A percentile compares a stretch with the other conserved stretches of the same genome.
These are phyloP conservation scores for Eleusine indica DNA, from an alignment of 176 grass and related monocot species.

Conservation along the genomic window DNA sequence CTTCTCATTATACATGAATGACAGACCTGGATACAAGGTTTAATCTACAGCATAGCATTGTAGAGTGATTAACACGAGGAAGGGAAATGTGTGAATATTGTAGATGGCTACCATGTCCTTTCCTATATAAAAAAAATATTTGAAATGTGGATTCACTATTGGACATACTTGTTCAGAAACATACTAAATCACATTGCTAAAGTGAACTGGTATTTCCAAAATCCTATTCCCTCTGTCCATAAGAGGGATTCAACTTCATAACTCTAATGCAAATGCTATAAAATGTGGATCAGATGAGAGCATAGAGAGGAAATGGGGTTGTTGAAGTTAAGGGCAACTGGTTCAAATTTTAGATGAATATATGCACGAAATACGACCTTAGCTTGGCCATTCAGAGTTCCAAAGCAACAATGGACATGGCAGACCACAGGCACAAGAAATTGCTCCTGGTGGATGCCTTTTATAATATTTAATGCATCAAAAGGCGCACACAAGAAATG, in stretches of 20 bases:
- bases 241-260: neutral
- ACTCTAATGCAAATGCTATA: neutral
- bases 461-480: neutral
- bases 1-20: slow-evolving; percentile 1
- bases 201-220: neutral
- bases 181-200: neutral
- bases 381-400: slow-evolving; percentile 4
- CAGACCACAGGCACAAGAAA: neutral
- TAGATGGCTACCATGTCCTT: slow-evolving; percentile 2
- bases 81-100: slow-evolving; percentile 5
- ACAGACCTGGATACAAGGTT: slow-evolving; percentile 1
- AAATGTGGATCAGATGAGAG: neutral
- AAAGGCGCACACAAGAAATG: neutral
- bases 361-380: neutral
- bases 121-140: neutral
- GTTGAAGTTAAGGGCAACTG: neutral
- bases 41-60: slow-evolving; percentile 12
- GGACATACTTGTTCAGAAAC: neutral
- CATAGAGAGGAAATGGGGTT: neutral
- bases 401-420: neutral
- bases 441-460: neutral
- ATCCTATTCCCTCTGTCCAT: neutral
- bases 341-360: neutral
- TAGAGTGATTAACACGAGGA: neutral
- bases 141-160: neutral